Conservation (phyloP, 2,329 filamentous ascomycete species). For the Geosmithia putterillii region DNA sequence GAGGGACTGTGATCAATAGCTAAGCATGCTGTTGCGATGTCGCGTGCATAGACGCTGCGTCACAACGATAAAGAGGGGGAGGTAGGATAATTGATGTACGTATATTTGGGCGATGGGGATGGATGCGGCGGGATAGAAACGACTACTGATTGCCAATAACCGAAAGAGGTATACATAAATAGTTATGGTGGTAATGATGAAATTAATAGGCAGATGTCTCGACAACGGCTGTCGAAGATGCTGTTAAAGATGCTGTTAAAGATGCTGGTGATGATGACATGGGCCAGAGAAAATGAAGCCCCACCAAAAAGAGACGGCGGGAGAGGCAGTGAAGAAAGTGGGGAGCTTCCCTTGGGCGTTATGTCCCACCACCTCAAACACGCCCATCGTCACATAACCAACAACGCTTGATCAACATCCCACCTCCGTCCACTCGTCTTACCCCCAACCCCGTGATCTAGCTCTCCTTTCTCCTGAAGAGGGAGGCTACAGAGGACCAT, state of each 20-base stretch:
- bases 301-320: background rate
- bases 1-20: conserved; percentile 35
- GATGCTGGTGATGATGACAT: background rate
- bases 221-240: background rate
- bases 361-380: background rate
- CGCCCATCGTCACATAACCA: background rate
- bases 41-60: no score
- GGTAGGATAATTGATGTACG: no score
- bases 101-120: background rate
- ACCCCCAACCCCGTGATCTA: background rate
- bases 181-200: no score
- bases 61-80: background rate
- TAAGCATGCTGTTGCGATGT: background rate
- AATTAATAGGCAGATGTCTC: background rate
- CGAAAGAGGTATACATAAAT: no score
- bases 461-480: background rate
- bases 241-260: no score
- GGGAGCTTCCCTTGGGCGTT: background rate
- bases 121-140: background rate
- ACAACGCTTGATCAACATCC: background rate
- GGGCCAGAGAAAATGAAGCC: no score
- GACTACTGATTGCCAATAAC: no score
- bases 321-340: background rate
- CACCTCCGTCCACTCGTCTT: no score
- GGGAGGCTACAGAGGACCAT: background rate